Conservation (phyloP, 768 basidiomycete genomes). For the Tremella fuciformis region DNA sequence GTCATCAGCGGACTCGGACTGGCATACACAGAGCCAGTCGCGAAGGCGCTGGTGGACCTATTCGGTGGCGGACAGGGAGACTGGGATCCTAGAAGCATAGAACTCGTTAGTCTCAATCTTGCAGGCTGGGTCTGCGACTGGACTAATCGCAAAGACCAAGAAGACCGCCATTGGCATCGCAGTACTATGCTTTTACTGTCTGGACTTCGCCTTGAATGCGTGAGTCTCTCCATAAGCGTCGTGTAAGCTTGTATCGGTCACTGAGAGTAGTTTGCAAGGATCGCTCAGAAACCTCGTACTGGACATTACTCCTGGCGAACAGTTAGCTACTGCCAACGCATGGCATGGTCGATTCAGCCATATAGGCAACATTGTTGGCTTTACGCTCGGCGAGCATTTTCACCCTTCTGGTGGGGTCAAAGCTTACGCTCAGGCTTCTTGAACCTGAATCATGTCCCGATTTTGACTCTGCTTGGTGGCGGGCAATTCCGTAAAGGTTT, state of each 20-base stretch:
- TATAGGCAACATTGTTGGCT: conserved; percentile 94
- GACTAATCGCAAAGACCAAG: conserved; percentile 56
- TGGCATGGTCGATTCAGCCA: conserved; percentile 97
- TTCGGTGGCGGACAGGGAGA: conserved; percentile 73
- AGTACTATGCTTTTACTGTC: conserved; percentile 81
- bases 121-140: neutral
- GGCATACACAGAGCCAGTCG: conserved; percentile 75
- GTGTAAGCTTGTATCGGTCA: neutral
- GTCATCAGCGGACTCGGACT: conserved; percentile 72
- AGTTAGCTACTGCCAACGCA: conserved; percentile 90
- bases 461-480: conserved; percentile 78
- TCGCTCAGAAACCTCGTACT: conserved; percentile 89
- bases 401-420: neutral
- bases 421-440: conserved; percentile 68
- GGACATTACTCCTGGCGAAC: conserved; percentile 81
- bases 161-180: conserved; percentile 79
- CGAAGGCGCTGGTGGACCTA: conserved; percentile 71
- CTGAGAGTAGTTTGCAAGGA: conserved; percentile 57
- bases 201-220: conserved; percentile 98
- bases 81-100: conserved; percentile 74
- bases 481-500: conserved; percentile 80
- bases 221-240: conserved; percentile 22
- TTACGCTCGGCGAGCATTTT: conserved; percentile 68
- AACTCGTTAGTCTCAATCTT: conserved; percentile 56
- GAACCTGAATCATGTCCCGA: conserved; percentile 74